A percentile compares a stretch with the other conserved stretches of the same genome.
phyloP scores from a whole-genome alignment of 371 early-diverging fungal genomes.

The Mortierella sp. region DNA sequence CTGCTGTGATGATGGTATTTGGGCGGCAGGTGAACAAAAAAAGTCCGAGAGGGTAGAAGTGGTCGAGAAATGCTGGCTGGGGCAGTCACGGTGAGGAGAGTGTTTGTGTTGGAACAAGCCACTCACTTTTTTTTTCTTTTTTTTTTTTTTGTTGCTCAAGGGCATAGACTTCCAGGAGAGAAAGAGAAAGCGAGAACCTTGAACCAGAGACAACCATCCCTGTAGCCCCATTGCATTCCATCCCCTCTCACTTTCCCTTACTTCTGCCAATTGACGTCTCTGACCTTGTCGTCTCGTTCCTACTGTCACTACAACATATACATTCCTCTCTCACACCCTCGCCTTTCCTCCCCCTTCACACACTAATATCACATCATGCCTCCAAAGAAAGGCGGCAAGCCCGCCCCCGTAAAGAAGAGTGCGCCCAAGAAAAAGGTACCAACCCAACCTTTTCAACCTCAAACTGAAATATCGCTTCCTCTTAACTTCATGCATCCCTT shows the following conservation, averaged over 20 bases:
- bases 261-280: neutral
- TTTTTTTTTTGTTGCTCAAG: neutral
- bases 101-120: neutral
- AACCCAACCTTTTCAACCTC: neutral
- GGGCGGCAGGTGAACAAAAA: neutral
- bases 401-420: conserved; percentile 22
- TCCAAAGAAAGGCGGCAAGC: conserved; percentile 42
- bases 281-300: conserved; percentile 9
- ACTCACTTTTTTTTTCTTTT: conserved; percentile 3
- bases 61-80: neutral
- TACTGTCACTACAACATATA: neutral
- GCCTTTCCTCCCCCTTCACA: neutral
- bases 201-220: conserved; percentile 2
- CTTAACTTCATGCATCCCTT: neutral
- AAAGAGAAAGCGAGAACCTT: neutral
- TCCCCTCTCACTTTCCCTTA: neutral
- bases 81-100: neutral
- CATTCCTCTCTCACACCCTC: neutral
- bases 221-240: conserved; percentile 1
- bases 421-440: conserved; percentile 43
- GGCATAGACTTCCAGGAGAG: too few species aligned
- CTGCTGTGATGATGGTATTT: neutral
- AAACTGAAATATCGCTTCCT: neutral
- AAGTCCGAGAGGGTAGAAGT: neutral
- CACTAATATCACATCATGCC: conserved; percentile 21